A percentile compares a stretch with the other conserved stretches of the same genome.
These are phyloP conservation scores for Penicillium palitans DNA, from an alignment of 2,329 filamentous ascomycete genomes.

Conservation along the genomic window DNA sequence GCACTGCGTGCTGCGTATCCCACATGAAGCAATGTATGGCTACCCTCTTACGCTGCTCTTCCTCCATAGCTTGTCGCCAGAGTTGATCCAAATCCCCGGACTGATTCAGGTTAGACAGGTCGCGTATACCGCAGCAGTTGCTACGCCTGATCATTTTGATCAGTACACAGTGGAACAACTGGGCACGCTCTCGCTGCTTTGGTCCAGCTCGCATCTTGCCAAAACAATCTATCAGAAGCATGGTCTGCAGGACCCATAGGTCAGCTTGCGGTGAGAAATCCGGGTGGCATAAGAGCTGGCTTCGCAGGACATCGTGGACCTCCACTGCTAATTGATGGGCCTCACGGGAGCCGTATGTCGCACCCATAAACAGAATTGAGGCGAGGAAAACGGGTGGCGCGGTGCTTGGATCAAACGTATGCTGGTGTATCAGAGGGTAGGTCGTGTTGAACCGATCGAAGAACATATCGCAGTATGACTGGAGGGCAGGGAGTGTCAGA, in stretches of 20 bases:
- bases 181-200: slow-evolving; percentile 64
- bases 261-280: slow-evolving; percentile 60
- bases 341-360: slow-evolving; percentile 61
- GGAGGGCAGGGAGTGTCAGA: slow-evolving; percentile 53
- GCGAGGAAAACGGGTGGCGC: slow-evolving; percentile 56
- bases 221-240: slow-evolving; percentile 64
- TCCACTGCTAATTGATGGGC: slow-evolving; percentile 62
- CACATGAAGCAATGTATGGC: slow-evolving; percentile 65
- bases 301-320: slow-evolving; percentile 61
- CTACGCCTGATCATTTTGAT: slow-evolving; percentile 58
- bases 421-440: slow-evolving; percentile 60
- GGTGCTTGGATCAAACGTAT: slow-evolving; percentile 55
- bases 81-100: slow-evolving; percentile 45
- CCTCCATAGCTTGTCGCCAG: slow-evolving; percentile 57
- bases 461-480: slow-evolving; percentile 60
- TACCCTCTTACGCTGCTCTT: slow-evolving; percentile 61
- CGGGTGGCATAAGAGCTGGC: slow-evolving; percentile 59
- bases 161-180: slow-evolving; percentile 58
- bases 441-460: slow-evolving; percentile 62
- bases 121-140: slow-evolving; percentile 51
- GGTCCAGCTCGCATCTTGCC: slow-evolving; percentile 64
- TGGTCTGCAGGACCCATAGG: slow-evolving; percentile 62
- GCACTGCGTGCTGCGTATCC: slow-evolving; percentile 64
- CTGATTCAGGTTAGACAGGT: slow-evolving; percentile 36
- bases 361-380: slow-evolving; percentile 60